Evolutionary conservation across 2,329 filamentous ascomycete genomes (phyloP).

Genomic region (Aspergillus spinulosporus): DNA sequence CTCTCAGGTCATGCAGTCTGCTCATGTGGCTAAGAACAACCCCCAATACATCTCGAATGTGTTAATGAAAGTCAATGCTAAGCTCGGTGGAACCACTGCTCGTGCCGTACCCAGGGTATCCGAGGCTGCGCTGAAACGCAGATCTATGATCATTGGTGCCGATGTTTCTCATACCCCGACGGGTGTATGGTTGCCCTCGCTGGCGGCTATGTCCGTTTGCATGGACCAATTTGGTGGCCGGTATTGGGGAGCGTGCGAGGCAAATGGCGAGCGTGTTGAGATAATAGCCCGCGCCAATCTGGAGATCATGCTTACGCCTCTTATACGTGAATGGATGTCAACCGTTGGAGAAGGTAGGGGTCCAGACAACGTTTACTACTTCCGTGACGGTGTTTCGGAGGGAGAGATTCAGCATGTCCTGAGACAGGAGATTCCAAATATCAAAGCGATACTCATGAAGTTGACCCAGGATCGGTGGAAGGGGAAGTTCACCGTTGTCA

Average conservation of each 20-base stretch:
- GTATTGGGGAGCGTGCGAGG: conserved; percentile 77
- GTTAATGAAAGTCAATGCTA: conserved; percentile 94
- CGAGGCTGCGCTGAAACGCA: conserved; percentile 37
- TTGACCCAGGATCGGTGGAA: conserved; percentile 37
- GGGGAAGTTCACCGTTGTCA: conserved; percentile 77
- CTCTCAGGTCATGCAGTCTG: conserved; percentile 75
- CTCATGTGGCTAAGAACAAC: conserved; percentile 68
- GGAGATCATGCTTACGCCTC: conserved; percentile 62
- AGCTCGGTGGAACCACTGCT: conserved; percentile 80
- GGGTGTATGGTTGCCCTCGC: conserved; percentile 67
- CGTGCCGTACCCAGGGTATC: conserved; percentile 48
- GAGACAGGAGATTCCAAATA: conserved; percentile 70
- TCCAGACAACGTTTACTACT: conserved; percentile 83
- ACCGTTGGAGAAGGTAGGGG: conserved; percentile 54
- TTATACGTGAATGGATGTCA: conserved; percentile 67
- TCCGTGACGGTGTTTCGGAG: conserved; percentile 89
- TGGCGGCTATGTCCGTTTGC: conserved; percentile 84
- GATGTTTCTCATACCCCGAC: conserved; percentile 85
- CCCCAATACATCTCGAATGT: conserved; percentile 92
- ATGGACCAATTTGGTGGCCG: conserved; percentile 69
- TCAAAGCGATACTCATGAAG: conserved; percentile 62
- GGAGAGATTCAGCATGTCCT: conserved; percentile 81
- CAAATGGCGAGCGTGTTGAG: conserved; percentile 79
- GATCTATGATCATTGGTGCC: conserved; percentile 81
- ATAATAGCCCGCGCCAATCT: conserved; percentile 71